phyloP scores from a whole-genome alignment of 768 basidiomycete species.

The Sporobolomyces roseus region DNA sequence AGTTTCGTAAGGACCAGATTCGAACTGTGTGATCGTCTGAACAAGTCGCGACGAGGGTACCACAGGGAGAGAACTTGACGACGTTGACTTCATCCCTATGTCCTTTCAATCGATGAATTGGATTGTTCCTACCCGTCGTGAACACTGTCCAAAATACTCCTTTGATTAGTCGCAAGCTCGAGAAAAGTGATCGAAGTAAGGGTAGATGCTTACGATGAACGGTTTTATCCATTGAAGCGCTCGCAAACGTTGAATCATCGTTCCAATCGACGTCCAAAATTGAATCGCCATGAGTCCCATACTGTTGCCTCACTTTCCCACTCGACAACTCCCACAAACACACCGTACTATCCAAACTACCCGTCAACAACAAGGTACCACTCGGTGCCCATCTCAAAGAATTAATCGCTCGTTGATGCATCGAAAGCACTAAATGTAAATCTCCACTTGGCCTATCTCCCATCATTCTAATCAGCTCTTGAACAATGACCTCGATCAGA shows the following conservation, averaged over 20 bases:
- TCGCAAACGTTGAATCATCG: constrained; percentile 42
- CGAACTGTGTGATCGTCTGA: constrained; percentile 47
- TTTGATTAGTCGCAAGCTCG: too few relatives aligned
- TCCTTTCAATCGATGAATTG: constrained; percentile 45
- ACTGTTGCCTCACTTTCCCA: constrained; percentile 45
- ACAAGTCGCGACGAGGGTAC: constrained; percentile 45
- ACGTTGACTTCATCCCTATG: constrained; percentile 48
- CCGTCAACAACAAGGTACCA: constrained; percentile 45
- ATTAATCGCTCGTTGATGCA: constrained; percentile 40
- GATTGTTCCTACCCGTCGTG: constrained; percentile 25
- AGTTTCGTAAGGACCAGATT: constrained; percentile 43
- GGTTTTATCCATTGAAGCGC: constrained; percentile 40
- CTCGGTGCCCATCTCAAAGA: constrained; percentile 42
- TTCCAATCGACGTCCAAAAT: constrained; percentile 45
- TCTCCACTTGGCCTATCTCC: constrained; percentile 35
- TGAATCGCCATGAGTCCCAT: constrained; percentile 38
- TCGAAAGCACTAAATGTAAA: constrained; percentile 43
- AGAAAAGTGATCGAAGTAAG: neutral
- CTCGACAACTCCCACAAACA: constrained; percentile 46
- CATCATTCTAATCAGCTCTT: neutral
- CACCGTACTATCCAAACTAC: constrained; percentile 44
- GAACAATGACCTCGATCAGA: neutral
- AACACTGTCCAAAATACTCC: constrained; percentile 25
- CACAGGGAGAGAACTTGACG: constrained; percentile 44
- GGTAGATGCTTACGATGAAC: constrained; percentile 31